Conservation (phyloP, 2,329 filamentous ascomycete species). For the Epicoccum sorghinum region DNA sequence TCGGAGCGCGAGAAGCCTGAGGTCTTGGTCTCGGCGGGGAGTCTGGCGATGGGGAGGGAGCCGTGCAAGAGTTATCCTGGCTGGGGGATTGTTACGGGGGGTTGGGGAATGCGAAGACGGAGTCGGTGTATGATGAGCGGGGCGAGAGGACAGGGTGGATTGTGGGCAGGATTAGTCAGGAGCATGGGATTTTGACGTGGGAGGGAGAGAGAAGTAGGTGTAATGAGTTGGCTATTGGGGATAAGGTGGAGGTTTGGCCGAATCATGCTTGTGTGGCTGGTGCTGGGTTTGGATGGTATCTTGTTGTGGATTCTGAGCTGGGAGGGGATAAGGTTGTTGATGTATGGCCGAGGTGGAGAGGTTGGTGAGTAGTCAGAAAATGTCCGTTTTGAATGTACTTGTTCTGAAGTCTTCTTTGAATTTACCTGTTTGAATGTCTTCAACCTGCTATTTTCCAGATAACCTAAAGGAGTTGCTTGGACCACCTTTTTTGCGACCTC, state of each 20-base stretch:
- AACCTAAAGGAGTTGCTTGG: no score
- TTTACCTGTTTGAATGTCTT: no score
- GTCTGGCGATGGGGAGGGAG: constrained; percentile 73
- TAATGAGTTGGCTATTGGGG: constrained; percentile 62
- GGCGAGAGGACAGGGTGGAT: constrained; percentile 62
- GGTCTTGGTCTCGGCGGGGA: constrained; percentile 71
- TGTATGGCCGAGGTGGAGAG: constrained; percentile 74
- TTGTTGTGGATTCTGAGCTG: constrained; percentile 70
- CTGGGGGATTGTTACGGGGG: constrained; percentile 72
- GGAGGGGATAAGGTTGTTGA: constrained; percentile 67
- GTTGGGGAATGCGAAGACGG: constrained; percentile 48
- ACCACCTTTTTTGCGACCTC: no score
- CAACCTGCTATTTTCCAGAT: no score
- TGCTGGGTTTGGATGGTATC: constrained; percentile 73
- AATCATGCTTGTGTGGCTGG: constrained; percentile 83
- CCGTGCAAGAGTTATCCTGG: constrained; percentile 73
- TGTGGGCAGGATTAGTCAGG: constrained; percentile 74
- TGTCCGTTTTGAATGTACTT: background rate
- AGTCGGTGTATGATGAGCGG: constrained; percentile 35
- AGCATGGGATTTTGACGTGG: constrained; percentile 77
- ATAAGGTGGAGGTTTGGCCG: constrained; percentile 74
- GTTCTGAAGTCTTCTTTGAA: no score
- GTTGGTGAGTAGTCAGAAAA: constrained; percentile 60
- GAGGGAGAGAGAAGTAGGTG: constrained; percentile 45
- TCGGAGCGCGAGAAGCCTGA: constrained; percentile 57